Evolutionary conservation across 192 early-diverging fungal genomes (phyloP), one percentile per base, ranked within the genome.

Genomic region (Podila minutissima): DNA sequence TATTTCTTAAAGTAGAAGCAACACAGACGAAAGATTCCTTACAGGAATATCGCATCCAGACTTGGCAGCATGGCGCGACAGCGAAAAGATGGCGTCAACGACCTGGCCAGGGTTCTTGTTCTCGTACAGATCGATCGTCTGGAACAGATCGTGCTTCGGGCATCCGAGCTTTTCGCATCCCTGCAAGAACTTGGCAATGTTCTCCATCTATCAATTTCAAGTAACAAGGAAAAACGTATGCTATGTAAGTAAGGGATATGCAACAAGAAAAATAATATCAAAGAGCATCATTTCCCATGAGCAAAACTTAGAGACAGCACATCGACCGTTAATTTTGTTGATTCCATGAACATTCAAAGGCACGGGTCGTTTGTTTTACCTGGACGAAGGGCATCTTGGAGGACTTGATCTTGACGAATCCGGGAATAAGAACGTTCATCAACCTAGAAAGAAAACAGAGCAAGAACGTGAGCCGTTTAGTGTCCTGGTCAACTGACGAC

Each of bases 121-220:
- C 68, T 95, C 94, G 72, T 86, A 95, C 55, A 95, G 78, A 69
- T 95, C 94, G 35, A 95, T 88, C 19, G 94, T 95, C 78, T 94
- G 93, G 79, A 95, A 95, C 5, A 90, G 85, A 62, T 94, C 92
- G 74, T 86, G 84, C 50, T 87, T 85, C 28, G 92, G 93, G 48
- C 92, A 91, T 38, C 94, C 94, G 26, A 93, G 68, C 65, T 86
- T 82, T 46, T 89, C 86, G 19, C 84, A 84, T 10, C 88, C 90
- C 58, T 70, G 46, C 60, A 95, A 85, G 76, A 93, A 95, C 59
- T 78, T 85, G 64, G 90, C 89, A 82, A 95, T 94, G 76, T 95
- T 95, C 72, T 95, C 94, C 94, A 95, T 95, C 86, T 93, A 64
- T 19, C 33, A 37, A 15, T 22, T 7, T 29, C 51, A 35, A 0